Evolutionary conservation across 129 eudicot species (phyloP).

Genomic region (Heracleum sosnowskyi): DNA sequence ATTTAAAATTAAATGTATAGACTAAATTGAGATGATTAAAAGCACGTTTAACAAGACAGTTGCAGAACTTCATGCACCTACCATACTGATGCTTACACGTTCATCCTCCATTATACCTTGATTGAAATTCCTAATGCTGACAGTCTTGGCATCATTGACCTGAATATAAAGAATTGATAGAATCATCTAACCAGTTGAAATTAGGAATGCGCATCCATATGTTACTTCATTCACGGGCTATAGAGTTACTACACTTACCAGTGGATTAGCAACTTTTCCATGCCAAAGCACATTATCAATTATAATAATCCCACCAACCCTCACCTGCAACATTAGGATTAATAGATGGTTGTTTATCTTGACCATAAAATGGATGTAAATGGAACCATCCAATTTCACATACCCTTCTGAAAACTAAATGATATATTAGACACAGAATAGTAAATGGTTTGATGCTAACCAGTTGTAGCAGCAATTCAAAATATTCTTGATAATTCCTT

Average conservation of each 20-base stretch:
- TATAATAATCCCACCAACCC: constrained; percentile 82
- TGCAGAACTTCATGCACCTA: constrained; percentile 18
- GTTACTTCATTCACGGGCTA: neutral
- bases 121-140: constrained; percentile 74
- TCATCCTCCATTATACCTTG: constrained; percentile 49
- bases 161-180: constrained; percentile 12
- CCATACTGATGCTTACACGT: constrained; percentile 89
- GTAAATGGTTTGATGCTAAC: constrained; percentile 30
- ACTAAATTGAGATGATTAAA: neutral
- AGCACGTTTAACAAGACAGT: neutral
- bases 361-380: neutral
- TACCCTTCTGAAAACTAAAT: neutral
- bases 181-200: neutral
- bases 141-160: constrained; percentile 66
- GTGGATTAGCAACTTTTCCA: constrained; percentile 92
- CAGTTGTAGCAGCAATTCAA: constrained; percentile 76
- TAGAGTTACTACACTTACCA: constrained; percentile 30
- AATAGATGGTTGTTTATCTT: neutral
- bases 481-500: constrained; percentile 86
- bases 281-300: constrained; percentile 97
- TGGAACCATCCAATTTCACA: neutral
- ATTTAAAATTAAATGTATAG: neutral
- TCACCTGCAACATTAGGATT: constrained; percentile 50
- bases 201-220: neutral
- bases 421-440: constrained; percentile 5